These are phyloP conservation scores for Kluyveromyces aestuarii DNA, from an alignment of 805 yeast species.

Conservation along the genomic window DNA sequence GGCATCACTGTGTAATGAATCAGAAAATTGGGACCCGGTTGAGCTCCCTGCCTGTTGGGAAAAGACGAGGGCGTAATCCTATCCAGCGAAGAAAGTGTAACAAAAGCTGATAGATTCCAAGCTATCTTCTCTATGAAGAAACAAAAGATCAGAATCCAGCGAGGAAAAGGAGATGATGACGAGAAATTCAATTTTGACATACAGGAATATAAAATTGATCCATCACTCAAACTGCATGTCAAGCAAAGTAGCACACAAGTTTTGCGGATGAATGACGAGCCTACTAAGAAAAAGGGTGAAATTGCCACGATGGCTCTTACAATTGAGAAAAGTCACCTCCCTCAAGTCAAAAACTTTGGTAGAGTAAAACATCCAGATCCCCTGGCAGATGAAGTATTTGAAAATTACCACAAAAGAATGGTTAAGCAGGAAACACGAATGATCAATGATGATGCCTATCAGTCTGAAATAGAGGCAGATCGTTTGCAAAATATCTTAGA, in stretches of 20 bases:
- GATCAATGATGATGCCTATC: constrained; percentile 40
- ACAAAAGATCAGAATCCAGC: background rate
- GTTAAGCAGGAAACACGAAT: constrained; percentile 56
- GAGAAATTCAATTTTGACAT: constrained; percentile 32
- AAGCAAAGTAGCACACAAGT: background rate
- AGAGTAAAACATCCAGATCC: constrained; percentile 29
- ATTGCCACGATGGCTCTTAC: background rate
- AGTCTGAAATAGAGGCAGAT: constrained; percentile 49
- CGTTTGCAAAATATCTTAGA: constrained; percentile 33
- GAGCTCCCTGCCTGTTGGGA: too few relatives aligned
- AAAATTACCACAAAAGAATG: constrained; percentile 47
- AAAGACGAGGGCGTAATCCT: too few relatives aligned
- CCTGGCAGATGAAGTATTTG: constrained; percentile 37
- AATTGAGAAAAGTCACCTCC: background rate
- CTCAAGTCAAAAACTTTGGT: background rate
- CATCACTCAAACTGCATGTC: constrained; percentile 6
- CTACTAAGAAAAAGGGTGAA: background rate
- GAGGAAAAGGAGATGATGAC: constrained; percentile 6
- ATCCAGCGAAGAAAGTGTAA: background rate
- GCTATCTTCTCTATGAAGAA: background rate
- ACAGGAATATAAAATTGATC: constrained; percentile 16
- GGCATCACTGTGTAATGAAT: too few relatives aligned
- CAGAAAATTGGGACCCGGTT: too few relatives aligned
- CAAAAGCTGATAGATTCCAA: background rate
- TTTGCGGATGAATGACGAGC: background rate